Evolutionary conservation across 2,329 filamentous ascomycete species (phyloP), one percentile per base, ranked within the genome.

Genomic region (Onygenales sp.): DNA sequence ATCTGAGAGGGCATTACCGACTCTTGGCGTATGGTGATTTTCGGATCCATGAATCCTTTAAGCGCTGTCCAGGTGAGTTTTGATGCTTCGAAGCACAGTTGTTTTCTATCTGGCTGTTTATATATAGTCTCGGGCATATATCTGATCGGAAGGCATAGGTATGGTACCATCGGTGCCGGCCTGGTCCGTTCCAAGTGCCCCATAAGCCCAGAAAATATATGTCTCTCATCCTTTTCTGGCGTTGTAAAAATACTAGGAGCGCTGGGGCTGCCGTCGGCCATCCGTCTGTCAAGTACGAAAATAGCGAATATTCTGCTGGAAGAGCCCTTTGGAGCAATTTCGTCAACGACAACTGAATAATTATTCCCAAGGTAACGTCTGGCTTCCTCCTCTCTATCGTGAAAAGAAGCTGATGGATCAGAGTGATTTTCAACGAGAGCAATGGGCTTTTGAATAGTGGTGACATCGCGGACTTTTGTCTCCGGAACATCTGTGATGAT

Each of bases 281-380:
- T 27, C 10, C 39, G 11, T 34, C 36, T 17, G 5, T 43, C 34
- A 31, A 49, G 37, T 11, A 52, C 36, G 47, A 54, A 54, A 11
- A 54, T 36, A 13, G 40, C 49, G 21, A 54, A 36, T 42, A 36
- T 48, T 6, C 21, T 40, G 10, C 31, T 32, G 5, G 49, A 49
- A 14, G 39, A 9, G 10, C 14, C 27, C 14, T 50, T 54, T 4
- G 49, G 53, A 9, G 14, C 33, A 14, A 54, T 44, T 32, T 49
- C 51, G 1, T 54, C 52, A 31, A 52, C 47, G 7, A 34, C 36
- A 27, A 56, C 47, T 40, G 45, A 42, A 37, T 42, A 39, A 7
- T 11, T 11, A 36, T 47, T 33, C 3, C 52, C 51, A 47, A 54
- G 48, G 32, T 47, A 54, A 4, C 27, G 17, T 17, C 49, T n/a